These are phyloP conservation scores for Sclerotinia subarctica DNA, from an alignment of 2,329 filamentous ascomycete genomes.

Conservation along the genomic window DNA sequence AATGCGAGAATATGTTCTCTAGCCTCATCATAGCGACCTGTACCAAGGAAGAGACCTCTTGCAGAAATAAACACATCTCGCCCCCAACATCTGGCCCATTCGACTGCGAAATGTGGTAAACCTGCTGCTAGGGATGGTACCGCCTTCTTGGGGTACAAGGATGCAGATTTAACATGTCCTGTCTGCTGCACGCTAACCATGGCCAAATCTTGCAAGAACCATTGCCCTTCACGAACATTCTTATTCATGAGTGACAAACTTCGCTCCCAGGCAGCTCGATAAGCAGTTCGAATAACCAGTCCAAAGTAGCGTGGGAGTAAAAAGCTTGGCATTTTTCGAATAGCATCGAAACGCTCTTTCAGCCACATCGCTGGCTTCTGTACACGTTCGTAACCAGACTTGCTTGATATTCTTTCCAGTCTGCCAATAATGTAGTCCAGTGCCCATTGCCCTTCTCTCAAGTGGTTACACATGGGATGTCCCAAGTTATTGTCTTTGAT, in stretches of 20 bases:
- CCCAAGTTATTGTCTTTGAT: constrained; percentile 87
- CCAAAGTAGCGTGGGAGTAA: constrained; percentile 91
- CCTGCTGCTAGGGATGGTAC: constrained; percentile 90
- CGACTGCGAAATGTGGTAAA: constrained; percentile 86
- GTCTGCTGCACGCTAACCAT: constrained; percentile 92
- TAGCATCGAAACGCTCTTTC: constrained; percentile 77
- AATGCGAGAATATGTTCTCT: constrained; percentile 94
- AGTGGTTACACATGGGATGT: constrained; percentile 88
- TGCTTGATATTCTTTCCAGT: constrained; percentile 67
- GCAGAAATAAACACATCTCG: constrained; percentile 96
- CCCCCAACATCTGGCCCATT: constrained; percentile 97
- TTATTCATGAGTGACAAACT: constrained; percentile 75
- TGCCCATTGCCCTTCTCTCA: constrained; percentile 88
- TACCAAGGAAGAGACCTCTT: constrained; percentile 86
- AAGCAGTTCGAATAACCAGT: constrained; percentile 81
- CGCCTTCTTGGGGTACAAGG: constrained; percentile 78
- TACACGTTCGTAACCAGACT: constrained; percentile 60
- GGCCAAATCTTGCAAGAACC: constrained; percentile 82
- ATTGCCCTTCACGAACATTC: constrained; percentile 76
- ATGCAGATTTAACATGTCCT: constrained; percentile 84
- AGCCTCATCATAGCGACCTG: constrained; percentile 82
- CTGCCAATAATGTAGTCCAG: constrained; percentile 82
- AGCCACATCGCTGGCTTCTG: constrained; percentile 72
- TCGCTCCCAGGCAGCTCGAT: constrained; percentile 76
- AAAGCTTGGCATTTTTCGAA: constrained; percentile 82